Evolutionary conservation across 78 protist species (phyloP).

Genomic region (Cavenderia fasciculata): DNA sequence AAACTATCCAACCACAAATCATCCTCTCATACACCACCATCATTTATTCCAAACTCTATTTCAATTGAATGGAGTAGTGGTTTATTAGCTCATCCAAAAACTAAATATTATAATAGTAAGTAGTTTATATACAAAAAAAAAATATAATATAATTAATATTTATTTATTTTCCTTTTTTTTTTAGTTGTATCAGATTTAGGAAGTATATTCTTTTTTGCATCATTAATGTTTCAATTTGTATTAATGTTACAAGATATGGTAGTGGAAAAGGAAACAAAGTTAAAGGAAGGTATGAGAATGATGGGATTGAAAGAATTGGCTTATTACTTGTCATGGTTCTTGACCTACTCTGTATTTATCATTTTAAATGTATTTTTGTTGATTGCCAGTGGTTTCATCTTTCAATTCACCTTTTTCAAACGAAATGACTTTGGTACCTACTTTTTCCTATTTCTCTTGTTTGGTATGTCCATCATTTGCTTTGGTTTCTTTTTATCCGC

Average conservation of each 20-base stretch:
- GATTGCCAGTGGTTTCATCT: slow-evolving; percentile 31
- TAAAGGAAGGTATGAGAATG: slow-evolving; percentile 69
- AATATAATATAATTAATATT: not conserved
- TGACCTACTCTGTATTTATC: not conserved
- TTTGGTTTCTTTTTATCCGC: slow-evolving; percentile 41
- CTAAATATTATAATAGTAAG: slow-evolving; percentile 9
- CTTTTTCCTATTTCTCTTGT: slow-evolving; percentile 30
- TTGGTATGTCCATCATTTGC: slow-evolving; percentile 63
- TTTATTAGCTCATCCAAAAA: slow-evolving; percentile 19
- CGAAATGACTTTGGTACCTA: slow-evolving; percentile 38
- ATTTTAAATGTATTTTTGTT: slow-evolving; percentile 14
- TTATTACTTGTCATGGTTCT: slow-evolving; percentile 25
- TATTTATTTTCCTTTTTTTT: too few relatives aligned
- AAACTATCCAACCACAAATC: not conserved
- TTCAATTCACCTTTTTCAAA: slow-evolving; percentile 41
- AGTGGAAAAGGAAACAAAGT: slow-evolving; percentile 37
- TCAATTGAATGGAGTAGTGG: slow-evolving; percentile 15
- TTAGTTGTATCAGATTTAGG: slow-evolving; percentile 36
- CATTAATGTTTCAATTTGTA: slow-evolving; percentile 41
- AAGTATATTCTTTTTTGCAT: slow-evolving; percentile 47
- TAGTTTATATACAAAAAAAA: not conserved
- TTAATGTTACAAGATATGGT: slow-evolving; percentile 44
- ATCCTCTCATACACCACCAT: not conserved
- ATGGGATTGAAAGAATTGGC: slow-evolving; percentile 41
- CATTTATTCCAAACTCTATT: not conserved